Percentiles rank a stretch among this genome's conserved stretches.
phyloP scores from a whole-genome alignment of 257 asterid species.

The Solanum clarkiae region DNA sequence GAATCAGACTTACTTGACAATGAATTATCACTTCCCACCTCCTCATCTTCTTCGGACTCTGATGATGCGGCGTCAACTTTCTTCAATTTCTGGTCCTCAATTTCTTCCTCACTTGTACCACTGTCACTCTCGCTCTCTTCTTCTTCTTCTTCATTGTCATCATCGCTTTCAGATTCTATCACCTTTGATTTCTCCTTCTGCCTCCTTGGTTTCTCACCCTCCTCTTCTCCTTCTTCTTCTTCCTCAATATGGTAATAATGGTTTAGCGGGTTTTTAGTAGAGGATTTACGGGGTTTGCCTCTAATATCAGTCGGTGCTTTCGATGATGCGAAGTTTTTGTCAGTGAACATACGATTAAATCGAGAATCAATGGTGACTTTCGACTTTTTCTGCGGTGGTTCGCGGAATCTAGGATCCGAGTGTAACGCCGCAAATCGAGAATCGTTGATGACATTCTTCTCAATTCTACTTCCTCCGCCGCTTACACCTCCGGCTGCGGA shows the following conservation, averaged over 20 bases:
- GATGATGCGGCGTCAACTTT: conserved; percentile 2
- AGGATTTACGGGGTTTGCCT: conserved; percentile 37
- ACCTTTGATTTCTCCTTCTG: conserved; percentile 1
- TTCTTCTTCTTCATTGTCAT: conserved; percentile 4
- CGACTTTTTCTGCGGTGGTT: conserved; percentile 51
- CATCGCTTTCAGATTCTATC: conserved; percentile 9
- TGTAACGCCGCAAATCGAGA: conserved; percentile 62
- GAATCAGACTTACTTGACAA: conserved; percentile 37
- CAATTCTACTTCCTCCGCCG: conserved; percentile 5
- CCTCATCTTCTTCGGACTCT: conserved; percentile 8
- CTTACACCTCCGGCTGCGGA: not conserved
- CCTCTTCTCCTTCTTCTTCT: conserved; percentile 7
- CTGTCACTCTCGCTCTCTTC: conserved; percentile 11
- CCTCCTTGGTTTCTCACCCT: not conserved
- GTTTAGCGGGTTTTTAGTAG: conserved; percentile 21
- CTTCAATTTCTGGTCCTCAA: conserved; percentile 9
- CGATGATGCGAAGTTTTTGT: conserved; percentile 38
- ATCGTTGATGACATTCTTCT: conserved; percentile 34
- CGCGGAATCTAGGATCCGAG: conserved; percentile 81
- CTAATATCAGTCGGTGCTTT: conserved; percentile 67
- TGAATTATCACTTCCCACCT: conserved; percentile 29
- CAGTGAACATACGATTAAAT: conserved; percentile 46
- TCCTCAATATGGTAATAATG: conserved; percentile 51
- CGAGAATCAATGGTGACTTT: conserved; percentile 76
- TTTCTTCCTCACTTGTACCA: conserved; percentile 6